phyloP scores from a whole-genome alignment of 2,329 filamentous ascomycete species.

The Cylindrodendrum hubeiense region DNA sequence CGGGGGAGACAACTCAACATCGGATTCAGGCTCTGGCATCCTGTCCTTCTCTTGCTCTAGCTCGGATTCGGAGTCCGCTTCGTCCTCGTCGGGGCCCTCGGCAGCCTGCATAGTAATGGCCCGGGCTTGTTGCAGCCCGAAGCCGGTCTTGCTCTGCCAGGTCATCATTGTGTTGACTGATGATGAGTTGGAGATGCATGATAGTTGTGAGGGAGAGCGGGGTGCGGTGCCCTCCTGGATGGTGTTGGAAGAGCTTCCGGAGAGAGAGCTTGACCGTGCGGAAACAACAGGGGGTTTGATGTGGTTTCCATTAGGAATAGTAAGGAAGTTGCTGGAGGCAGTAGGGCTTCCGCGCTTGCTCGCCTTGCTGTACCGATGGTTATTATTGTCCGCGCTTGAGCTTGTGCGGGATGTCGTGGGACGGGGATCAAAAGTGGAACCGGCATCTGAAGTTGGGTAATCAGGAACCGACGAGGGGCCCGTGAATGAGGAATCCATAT shows the following conservation, averaged over 20 bases:
- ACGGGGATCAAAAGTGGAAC: slow-evolving; percentile 38
- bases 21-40: slow-evolving; percentile 16
- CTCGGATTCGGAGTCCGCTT: slow-evolving; percentile 37
- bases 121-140: slow-evolving; percentile 55
- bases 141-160: slow-evolving; percentile 47
- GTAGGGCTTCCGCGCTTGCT: slow-evolving; percentile 56
- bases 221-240: slow-evolving; percentile 38
- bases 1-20: slow-evolving; percentile 31
- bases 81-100: slow-evolving; percentile 36
- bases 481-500: slow-evolving; percentile 35
- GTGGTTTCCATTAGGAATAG: slow-evolving; percentile 50
- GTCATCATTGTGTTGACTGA: slow-evolving; percentile 48
- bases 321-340: slow-evolving; percentile 56
- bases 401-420: slow-evolving; percentile 38
- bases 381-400: slow-evolving; percentile 42
- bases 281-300: slow-evolving; percentile 27
- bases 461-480: slow-evolving; percentile 43
- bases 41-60: slow-evolving; percentile 31
- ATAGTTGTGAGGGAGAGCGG: slow-evolving; percentile 43
- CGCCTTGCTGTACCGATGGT: slow-evolving; percentile 47
- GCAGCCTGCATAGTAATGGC: slow-evolving; percentile 53
- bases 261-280: slow-evolving; percentile 41
- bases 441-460: slow-evolving; percentile 41
- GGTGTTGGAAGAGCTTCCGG: slow-evolving; percentile 41
- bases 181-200: slow-evolving; percentile 55